A percentile compares a stretch with the other conserved stretches of the same genome.
These are phyloP conservation scores for Lentinula edodes DNA, from an alignment of 768 basidiomycete genomes.

Conservation along the genomic window DNA sequence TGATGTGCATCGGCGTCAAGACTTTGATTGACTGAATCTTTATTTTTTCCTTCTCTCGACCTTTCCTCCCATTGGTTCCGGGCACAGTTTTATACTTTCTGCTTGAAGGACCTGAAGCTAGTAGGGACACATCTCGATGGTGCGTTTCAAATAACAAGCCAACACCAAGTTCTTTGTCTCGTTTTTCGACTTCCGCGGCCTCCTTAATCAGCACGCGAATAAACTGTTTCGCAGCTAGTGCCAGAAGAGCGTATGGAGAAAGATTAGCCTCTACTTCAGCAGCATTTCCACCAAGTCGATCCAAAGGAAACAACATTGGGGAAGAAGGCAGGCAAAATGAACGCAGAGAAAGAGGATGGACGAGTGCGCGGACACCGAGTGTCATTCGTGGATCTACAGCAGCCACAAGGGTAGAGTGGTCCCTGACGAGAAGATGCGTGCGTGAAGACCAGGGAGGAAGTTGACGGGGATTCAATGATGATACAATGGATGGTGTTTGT, in stretches of 20 bases:
- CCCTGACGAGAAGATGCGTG: background rate
- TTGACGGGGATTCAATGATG: background rate
- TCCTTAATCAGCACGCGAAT: constrained; percentile 28
- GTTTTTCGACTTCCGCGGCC: constrained; percentile 29
- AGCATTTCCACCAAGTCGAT: background rate
- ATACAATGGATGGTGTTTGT: background rate
- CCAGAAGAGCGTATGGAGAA: constrained; percentile 35
- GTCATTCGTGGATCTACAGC: constrained; percentile 27
- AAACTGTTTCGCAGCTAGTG: constrained; percentile 28
- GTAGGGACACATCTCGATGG: constrained; percentile 8
- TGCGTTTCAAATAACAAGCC: background rate
- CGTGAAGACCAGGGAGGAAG: constrained; percentile 6
- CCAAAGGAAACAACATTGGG: background rate
- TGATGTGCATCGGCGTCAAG: constrained; percentile 39
- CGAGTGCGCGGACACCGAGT: constrained; percentile 23
- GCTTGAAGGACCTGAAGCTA: background rate
- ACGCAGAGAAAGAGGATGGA: constrained; percentile 20
- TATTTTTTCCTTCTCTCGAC: constrained; percentile 9
- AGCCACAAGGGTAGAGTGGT: constrained; percentile 16
- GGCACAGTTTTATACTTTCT: background rate
- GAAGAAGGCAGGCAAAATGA: constrained; percentile 11
- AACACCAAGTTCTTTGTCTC: constrained; percentile 22
- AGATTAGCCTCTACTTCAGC: constrained; percentile 25
- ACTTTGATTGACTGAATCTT: constrained; percentile 14
- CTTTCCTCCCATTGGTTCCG: constrained; percentile 13